A percentile compares a stretch with the other conserved stretches of the same genome.
Conservation (phyloP, 2,329 filamentous ascomycete species). For the Fusarium verticillioides region DNA sequence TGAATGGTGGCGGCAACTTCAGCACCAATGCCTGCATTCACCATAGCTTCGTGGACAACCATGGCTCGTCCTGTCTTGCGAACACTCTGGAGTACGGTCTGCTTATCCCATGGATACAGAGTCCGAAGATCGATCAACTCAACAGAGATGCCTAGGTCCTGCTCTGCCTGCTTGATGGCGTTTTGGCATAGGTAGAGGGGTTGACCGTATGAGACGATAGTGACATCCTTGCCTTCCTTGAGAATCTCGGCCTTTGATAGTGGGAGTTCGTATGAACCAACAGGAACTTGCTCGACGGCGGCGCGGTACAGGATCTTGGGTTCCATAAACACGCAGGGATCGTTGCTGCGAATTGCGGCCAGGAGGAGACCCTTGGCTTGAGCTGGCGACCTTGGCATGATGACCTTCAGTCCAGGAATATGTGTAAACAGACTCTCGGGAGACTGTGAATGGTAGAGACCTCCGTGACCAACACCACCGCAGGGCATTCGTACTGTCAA, state of each 20-base stretch:
- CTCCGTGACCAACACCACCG: conserved; percentile 90
- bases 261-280: conserved; percentile 82
- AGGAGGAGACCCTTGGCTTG: conserved; percentile 91
- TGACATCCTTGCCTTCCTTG: conserved; percentile 82
- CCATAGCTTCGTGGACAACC: conserved; percentile 92
- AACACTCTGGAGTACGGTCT: conserved; percentile 83
- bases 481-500: conserved; percentile 91
- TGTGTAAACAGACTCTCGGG: conserved; percentile 91
- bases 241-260: conserved; percentile 87
- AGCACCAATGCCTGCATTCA: conserved; percentile 88
- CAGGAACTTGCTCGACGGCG: conserved; percentile 90
- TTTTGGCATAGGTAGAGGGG: conserved; percentile 85
- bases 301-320: conserved; percentile 93
- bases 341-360: conserved; percentile 79
- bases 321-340: conserved; percentile 93
- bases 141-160: conserved; percentile 78
- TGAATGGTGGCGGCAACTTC: conserved; percentile 91
- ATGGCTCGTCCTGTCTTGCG: conserved; percentile 87
- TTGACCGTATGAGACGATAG: conserved; percentile 88
- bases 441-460: conserved; percentile 87
- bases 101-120: conserved; percentile 90
- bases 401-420: conserved; percentile 84
- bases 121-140: conserved; percentile 91
- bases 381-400: conserved; percentile 85
- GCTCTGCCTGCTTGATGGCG: conserved; percentile 78